Evolutionary conservation across 2,329 filamentous ascomycete genomes (phyloP).

Genomic region (Harringtonia aguacate): DNA sequence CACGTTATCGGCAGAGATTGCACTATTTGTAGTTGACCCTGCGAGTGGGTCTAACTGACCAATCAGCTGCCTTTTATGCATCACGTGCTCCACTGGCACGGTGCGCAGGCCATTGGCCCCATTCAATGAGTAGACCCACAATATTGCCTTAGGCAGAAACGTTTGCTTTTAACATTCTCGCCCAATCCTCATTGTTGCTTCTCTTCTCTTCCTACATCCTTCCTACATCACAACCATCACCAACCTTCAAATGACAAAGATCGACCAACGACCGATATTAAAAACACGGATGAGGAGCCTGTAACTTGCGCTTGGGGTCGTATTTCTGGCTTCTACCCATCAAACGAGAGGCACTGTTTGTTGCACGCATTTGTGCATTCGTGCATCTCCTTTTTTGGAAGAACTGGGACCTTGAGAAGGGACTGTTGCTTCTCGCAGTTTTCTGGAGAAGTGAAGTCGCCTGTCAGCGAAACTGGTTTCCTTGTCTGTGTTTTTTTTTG

Average conservation of each 20-base stretch:
- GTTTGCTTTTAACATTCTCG: too few species aligned
- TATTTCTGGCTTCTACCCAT: not conserved
- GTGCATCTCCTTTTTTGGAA: not conserved
- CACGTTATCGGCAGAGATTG: too few species aligned
- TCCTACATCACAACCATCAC: not conserved
- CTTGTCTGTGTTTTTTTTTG: not conserved
- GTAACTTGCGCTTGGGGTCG: not conserved
- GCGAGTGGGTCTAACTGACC: too few species aligned
- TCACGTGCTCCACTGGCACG: too few species aligned
- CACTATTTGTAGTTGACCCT: too few species aligned
- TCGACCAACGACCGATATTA: not conserved
- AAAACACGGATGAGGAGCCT: not conserved
- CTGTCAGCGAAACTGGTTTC: constrained; percentile 1
- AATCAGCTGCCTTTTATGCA: too few species aligned
- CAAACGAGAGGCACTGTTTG: not conserved
- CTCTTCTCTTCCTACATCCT: too few species aligned
- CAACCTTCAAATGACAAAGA: not conserved
- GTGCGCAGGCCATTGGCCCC: too few species aligned
- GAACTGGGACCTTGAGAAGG: not conserved
- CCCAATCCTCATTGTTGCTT: too few species aligned
- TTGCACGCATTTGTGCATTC: too few species aligned
- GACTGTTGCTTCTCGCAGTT: not conserved
- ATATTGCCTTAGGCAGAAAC: too few species aligned
- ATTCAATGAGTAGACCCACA: too few species aligned
- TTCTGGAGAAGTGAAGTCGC: constrained; percentile 1